Evolutionary conservation across 768 basidiomycete genomes (phyloP), one percentile per base, ranked within the genome.

Genomic region (Trametes meyenii): DNA sequence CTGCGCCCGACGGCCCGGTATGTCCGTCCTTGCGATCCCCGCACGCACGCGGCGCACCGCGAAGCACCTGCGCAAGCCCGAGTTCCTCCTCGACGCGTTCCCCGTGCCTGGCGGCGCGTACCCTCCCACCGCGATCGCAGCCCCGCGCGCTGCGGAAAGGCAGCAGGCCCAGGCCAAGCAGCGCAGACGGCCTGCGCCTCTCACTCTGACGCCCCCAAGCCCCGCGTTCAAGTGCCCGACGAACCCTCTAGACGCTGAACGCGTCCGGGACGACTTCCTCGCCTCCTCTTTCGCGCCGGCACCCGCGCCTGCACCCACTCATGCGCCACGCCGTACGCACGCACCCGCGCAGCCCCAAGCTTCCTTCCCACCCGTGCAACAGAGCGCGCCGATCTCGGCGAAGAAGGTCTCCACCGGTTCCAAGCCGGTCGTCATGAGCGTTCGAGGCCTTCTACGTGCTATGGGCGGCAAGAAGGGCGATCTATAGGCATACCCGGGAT

Each of bases 231-330:
- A 77, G 46, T 72, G 70, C 40, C 73, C 74, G 12, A 70, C 70
- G 40, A 74, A 78, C 64, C 75, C 75, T 0, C 60, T 75, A 19
- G 79, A 80, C 59, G 50, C 67, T 3, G 72, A 72, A 13, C 69
- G 67, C 19, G 72, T 76, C 59, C 74, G 73, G 46, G 69, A 53
- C 63, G 79, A 79, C 46, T 83, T 83, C 55, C 60, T 82, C 63
- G 74, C 75, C 16, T 69, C 75, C n/a, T 81, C 80, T 36, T 83
- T 82, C 62, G 68, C 70, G n/a, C 79, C 79, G 16, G 38, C 67
- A 6, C 69, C 67, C 16, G 54, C 48, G 29, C 48, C 51, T 0
- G 14, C 44, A 51, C 63, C 11, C 60, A 21, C 50, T 51, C 64
- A 23, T 61, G 61, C 26, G 12, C 35, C 46, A 16, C 14, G 33